Percentiles rank a stretch among this genome's conserved stretches.
These are phyloP conservation scores for Chimonanthus praecox DNA, from an alignment of 164 flowering plant species.

Conservation along the genomic window DNA sequence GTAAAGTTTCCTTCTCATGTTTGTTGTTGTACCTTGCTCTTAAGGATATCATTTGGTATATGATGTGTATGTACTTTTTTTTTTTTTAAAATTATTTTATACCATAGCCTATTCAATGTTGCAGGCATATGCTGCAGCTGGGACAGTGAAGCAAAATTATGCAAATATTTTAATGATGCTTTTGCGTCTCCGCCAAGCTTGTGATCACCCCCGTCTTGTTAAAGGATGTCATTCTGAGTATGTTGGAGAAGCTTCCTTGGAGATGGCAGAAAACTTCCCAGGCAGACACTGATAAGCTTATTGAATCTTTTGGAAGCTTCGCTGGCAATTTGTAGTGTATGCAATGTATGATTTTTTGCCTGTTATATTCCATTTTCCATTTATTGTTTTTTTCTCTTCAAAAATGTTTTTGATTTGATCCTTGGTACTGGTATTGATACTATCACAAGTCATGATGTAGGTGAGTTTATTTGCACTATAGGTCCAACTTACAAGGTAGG, in stretches of 20 bases:
- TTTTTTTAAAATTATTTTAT: neutral
- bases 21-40: neutral
- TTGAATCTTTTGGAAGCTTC: slow-evolving; percentile 64
- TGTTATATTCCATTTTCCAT: neutral
- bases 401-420: too few species aligned
- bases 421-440: too few species aligned
- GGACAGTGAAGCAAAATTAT: slow-evolving; percentile 96
- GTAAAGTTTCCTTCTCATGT: neutral
- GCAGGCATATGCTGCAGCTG: slow-evolving; percentile 95
- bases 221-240: slow-evolving; percentile 55
- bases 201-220: slow-evolving; percentile 94
- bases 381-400: too few species aligned
- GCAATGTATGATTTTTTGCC: slow-evolving; percentile 57
- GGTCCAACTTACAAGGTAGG: too few species aligned
- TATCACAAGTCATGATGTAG: too few species aligned
- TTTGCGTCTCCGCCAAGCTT: slow-evolving; percentile 96
- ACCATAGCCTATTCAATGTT: neutral
- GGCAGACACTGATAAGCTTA: slow-evolving; percentile 45
- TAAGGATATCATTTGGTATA: neutral
- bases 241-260: slow-evolving; percentile 52
- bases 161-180: slow-evolving; percentile 95
- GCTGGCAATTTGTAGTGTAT: slow-evolving; percentile 75
- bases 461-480: too few species aligned
- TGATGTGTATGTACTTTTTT: neutral
- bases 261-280: slow-evolving; percentile 74